Percentiles rank a stretch among this genome's conserved stretches.
phyloP scores from a whole-genome alignment of 495 filamentous ascomycete species.

The Penicillium daleae region DNA sequence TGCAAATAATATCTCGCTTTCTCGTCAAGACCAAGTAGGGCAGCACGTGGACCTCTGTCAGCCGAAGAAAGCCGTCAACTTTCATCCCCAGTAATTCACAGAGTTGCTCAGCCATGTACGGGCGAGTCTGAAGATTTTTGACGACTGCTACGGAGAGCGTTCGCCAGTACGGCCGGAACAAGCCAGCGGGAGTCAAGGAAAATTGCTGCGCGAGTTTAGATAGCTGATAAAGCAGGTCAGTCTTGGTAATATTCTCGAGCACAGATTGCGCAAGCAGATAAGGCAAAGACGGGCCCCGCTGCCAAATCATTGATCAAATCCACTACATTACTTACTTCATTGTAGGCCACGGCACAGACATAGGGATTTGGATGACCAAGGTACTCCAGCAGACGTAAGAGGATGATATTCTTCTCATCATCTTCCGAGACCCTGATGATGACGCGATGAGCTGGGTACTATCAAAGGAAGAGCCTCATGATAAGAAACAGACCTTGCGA shows the following conservation, averaged over 20 bases:
- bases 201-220: conserved; percentile 65
- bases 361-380: conserved; percentile 82
- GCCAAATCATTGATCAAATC: background rate
- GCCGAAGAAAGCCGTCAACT: conserved; percentile 70
- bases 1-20: conserved; percentile 75
- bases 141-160: conserved; percentile 77
- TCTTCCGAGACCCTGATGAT: conserved; percentile 60
- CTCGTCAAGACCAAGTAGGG: conserved; percentile 82
- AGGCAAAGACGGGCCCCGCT: background rate
- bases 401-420: conserved; percentile 81
- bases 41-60: conserved; percentile 79
- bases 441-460: background rate
- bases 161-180: conserved; percentile 87
- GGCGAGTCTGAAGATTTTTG: conserved; percentile 76
- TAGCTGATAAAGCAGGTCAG: conserved; percentile 45
- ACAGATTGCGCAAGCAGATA: background rate
- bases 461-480: background rate
- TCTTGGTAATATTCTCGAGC: background rate
- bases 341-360: conserved; percentile 76
- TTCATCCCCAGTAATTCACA: conserved; percentile 77
- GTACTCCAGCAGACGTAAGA: conserved; percentile 82
- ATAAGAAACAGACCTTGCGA: conserved; percentile 64
- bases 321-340: conserved; percentile 60
- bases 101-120: conserved; percentile 78
- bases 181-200: conserved; percentile 58